Base-by-base conservation (phyloP, 78 protist genomes). In the Dictyostelium purpureum region DNA sequence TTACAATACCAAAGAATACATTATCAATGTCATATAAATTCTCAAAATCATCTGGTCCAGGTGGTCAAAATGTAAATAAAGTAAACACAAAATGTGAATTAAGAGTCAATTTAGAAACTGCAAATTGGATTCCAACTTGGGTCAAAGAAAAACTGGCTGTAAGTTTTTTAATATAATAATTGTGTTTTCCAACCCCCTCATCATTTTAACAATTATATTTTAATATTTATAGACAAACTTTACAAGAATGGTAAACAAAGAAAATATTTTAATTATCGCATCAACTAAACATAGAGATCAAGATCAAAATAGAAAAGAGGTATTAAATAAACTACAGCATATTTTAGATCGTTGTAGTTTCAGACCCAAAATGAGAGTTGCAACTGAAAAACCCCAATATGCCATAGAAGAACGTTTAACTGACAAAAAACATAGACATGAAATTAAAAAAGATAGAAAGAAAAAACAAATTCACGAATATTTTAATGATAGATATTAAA, bases 51-150 rank as follows among this genome's bases (percentile, higher is more conserved):
- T 38, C 77, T 42, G 95, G 95, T 6, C 57, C 95, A 0, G 95
- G 95, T 4, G 95, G 95, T n/a, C 95, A 90, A 69, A 90, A 90
- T 77, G 95, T 90, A 14, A 80, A 90, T 74, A 90, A 90, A 56
- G 95, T 90, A 12, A 71, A 90, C 24, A 85, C 95, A 54, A 90
- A 90, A 56, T 89, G 37, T 28, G 89, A 80, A 45, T 38, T 79
- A 10, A 63, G 90, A 65, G 81, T 90, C 47, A 31, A 79, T 28
- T 28, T 90, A 26, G 40, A 47, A 21, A 45, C 37, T 14, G 82
- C 95, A 2, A 83, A 82, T 67, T 90, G 95, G 95, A 47, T 90
- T 43, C 65, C 90, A 16, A 75, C 69, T 0, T 42, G 73, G 71
- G 78, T 77, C 9, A 85, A 61, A 73, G 81, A 56, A 9, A 73